Percentiles rank a stretch among this genome's conserved stretches.
Evolutionary conservation across 2,329 filamentous ascomycete genomes (phyloP).

Genomic region (Aspergillus phoenicis): DNA sequence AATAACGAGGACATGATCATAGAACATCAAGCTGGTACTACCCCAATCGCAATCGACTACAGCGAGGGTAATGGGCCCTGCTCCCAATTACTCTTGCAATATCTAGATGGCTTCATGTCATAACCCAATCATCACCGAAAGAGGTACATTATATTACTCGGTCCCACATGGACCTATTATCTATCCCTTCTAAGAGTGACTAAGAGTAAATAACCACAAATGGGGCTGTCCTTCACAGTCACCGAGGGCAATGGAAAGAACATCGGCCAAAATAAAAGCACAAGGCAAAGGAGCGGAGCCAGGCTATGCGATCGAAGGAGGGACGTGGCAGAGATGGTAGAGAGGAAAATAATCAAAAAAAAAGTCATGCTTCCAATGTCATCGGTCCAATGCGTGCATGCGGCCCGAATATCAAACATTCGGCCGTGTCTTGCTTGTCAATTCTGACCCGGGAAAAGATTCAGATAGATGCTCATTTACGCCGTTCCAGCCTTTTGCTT

Average conservation of each 20-base stretch:
- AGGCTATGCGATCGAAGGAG: neutral
- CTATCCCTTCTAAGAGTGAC: conserved; percentile 21
- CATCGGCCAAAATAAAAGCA: conserved; percentile 1
- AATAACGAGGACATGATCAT: no score
- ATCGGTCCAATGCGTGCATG: conserved; percentile 6
- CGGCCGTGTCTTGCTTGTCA: conserved; percentile 14
- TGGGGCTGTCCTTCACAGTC: conserved; percentile 11
- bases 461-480: conserved; percentile 20
- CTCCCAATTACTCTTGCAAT: no score
- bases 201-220: conserved; percentile 22
- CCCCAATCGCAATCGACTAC: no score
- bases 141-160: conserved; percentile 1
- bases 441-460: conserved; percentile 10
- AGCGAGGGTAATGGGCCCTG: no score
- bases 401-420: conserved; percentile 9
- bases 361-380: conserved; percentile 9
- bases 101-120: no score
- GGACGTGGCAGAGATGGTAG: neutral
- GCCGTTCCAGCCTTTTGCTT: conserved; percentile 21
- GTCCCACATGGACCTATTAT: conserved; percentile 19
- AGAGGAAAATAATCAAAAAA: conserved; percentile 6
- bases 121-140: neutral
- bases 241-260: neutral
- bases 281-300: conserved; percentile 4
- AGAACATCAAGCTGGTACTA: no score